Evolutionary conservation across 2,329 filamentous ascomycete genomes (phyloP).

Genomic region (Claviceps monticola): DNA sequence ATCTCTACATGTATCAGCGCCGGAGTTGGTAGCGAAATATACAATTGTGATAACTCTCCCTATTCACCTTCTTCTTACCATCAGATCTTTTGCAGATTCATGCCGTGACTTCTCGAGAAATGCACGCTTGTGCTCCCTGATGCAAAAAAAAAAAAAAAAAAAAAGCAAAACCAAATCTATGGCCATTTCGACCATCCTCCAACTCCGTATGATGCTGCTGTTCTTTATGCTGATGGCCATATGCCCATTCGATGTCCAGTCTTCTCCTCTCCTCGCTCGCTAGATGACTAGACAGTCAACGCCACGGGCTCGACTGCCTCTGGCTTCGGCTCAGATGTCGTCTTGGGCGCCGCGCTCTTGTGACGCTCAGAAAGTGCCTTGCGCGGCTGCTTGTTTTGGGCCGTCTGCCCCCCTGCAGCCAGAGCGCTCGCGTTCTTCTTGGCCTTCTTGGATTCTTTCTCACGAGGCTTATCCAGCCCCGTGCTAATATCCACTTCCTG

Average conservation of each 20-base stretch:
- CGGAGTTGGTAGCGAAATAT: too few relatives aligned
- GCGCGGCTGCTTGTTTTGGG: conserved; percentile 18
- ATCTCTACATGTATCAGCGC: too few relatives aligned
- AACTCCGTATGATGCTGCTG: not conserved
- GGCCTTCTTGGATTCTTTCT: conserved; percentile 17
- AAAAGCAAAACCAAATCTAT: too few relatives aligned
- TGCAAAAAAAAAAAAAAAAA: too few relatives aligned
- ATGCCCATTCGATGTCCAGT: not conserved
- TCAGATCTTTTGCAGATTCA: too few relatives aligned
- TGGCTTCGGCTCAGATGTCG: conserved; percentile 6
- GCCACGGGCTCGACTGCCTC: conserved; percentile 13
- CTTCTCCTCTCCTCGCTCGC: not conserved
- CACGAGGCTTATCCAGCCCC: conserved; percentile 38
- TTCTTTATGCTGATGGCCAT: not conserved
- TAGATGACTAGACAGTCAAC: conserved; percentile 5
- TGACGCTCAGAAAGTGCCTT: conserved; percentile 23
- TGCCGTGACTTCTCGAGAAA: not conserved
- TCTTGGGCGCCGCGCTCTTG: conserved; percentile 6
- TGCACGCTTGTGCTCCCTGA: not conserved
- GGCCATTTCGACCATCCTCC: not conserved
- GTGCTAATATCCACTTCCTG: conserved; percentile 49
- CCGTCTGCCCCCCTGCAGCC: conserved; percentile 33
- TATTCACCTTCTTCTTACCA: too few relatives aligned
- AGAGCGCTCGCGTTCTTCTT: conserved; percentile 26
- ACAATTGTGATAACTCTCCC: too few relatives aligned